Evolutionary conservation across 768 basidiomycete species (phyloP), one percentile per base, ranked within the genome.

Genomic region (Lactifluus subvellereus): DNA sequence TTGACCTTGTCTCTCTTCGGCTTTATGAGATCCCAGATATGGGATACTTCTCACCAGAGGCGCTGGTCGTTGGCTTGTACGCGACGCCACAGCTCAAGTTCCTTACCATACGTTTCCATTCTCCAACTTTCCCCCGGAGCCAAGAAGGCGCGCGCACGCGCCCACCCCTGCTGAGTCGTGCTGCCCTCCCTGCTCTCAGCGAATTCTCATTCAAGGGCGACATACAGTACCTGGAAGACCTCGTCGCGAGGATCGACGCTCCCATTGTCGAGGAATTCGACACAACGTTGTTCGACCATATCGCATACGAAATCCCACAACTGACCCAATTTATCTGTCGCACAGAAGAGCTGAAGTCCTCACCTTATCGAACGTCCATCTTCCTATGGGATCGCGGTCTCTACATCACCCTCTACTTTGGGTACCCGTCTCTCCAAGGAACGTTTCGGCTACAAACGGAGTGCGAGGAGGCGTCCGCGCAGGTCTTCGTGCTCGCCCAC

Each of bases 121-220:
- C 40, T 10, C 14, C 58, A n/a, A 16, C 40, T 37, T 16, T 40
- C n/a, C 22, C 4, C n/a, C 49, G 4, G 4, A 38, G 18, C 33
- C 53, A 4, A 38, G 33, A 14, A 37, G 30, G 22, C 48, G 8
- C 63, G 18, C 13, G 2, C 42, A 40, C 45, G 18, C 13, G 2
- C 42, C 40, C 37, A 18, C 18, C 5, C 8, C 27, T n/a, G 2
- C 38, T 22, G 18, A 11, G 35, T 18, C 58, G 33, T 4, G n/a
- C 35, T 6, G 48, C 30, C 27, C 59, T 64, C 27, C 33, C 54
- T 2, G 27, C 38, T 16, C 58, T 64, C 33, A 40, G 38, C 33
- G 57, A 59, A 27, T 51, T 64, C 18, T 54, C 54, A 14, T 64
- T 64, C 30, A 55, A 16, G 22, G 63, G 63, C n/a, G 54, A 54